A percentile compares a stretch with the other conserved stretches of the same genome.
phyloP scores from a whole-genome alignment of 495 filamentous ascomycete genomes.

The Aspergillus egyptiacus region DNA sequence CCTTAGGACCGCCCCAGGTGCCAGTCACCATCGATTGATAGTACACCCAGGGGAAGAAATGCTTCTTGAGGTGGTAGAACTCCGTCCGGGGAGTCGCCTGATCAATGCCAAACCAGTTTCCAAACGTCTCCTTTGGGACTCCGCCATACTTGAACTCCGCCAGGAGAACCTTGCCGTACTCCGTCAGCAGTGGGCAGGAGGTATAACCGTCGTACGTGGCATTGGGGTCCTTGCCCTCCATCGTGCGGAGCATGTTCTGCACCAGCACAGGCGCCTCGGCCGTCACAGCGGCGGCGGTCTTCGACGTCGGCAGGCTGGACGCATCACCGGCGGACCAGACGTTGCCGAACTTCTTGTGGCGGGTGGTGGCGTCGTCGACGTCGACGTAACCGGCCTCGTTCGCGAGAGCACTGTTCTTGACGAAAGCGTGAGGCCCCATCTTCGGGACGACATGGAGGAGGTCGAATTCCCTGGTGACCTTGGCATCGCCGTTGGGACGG shows the following conservation, averaged over 20 bases:
- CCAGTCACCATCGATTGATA: constrained; percentile 54
- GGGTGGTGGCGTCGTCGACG: constrained; percentile 54
- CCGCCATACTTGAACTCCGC: constrained; percentile 72
- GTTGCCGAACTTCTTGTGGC: constrained; percentile 57
- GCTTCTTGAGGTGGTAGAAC: constrained; percentile 65
- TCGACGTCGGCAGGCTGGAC: constrained; percentile 59
- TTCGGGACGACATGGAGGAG: constrained; percentile 57
- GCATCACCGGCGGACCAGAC: constrained; percentile 68
- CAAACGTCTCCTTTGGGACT: constrained; percentile 64
- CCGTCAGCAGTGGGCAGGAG: constrained; percentile 60
- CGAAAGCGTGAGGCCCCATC: constrained; percentile 54
- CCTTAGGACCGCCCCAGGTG: constrained; percentile 57
- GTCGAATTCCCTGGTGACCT: constrained; percentile 51
- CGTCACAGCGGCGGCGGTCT: constrained; percentile 63
- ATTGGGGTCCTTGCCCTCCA: constrained; percentile 50
- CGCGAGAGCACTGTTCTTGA: constrained; percentile 52
- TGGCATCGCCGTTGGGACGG: constrained; percentile 36
- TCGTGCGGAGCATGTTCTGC: constrained; percentile 44
- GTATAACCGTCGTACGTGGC: constrained; percentile 61
- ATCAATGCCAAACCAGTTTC: constrained; percentile 48
- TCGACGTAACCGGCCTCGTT: constrained; percentile 60
- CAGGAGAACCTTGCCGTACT: constrained; percentile 61
- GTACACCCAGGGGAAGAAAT: constrained; percentile 67
- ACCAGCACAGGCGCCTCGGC: constrained; percentile 57
- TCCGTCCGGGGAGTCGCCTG: constrained; percentile 48